These are phyloP conservation scores for Pythium dissimile DNA, from an alignment of 352 stramenopile genomes.

Conservation along the genomic window DNA sequence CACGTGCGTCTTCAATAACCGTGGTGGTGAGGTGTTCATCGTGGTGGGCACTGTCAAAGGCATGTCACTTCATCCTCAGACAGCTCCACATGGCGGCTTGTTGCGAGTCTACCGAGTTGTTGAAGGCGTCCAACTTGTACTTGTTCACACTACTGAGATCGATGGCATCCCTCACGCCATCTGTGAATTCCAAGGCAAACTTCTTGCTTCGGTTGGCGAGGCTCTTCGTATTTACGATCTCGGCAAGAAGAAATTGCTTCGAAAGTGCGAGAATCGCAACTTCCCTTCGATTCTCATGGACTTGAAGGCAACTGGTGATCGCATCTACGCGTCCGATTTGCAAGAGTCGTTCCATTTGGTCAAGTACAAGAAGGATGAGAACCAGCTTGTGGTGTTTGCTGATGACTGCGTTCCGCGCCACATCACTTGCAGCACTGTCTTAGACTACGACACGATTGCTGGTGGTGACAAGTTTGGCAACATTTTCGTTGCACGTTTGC, in stretches of 20 bases:
- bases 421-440: slow-evolving; percentile 78
- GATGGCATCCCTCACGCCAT: slow-evolving; percentile 96
- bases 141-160: slow-evolving; percentile 96
- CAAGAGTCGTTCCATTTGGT: slow-evolving; percentile 96
- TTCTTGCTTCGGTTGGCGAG: slow-evolving; percentile 96
- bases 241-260: slow-evolving; percentile 98
- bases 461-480: slow-evolving; percentile 99
- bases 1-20: slow-evolving; percentile 94
- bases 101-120: slow-evolving; percentile 95
- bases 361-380: slow-evolving; percentile 96
- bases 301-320: slow-evolving; percentile 92
- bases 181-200: slow-evolving; percentile 96
- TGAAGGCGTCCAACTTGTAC: slow-evolving; percentile 89
- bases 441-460: slow-evolving; percentile 99
- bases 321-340: slow-evolving; percentile 96
- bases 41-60: slow-evolving; percentile 95
- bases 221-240: slow-evolving; percentile 98
- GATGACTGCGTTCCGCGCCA: slow-evolving; percentile 91
- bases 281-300: slow-evolving; percentile 93
- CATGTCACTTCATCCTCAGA: slow-evolving; percentile 92
- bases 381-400: slow-evolving; percentile 95
- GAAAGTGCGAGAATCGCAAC: slow-evolving; percentile 97
- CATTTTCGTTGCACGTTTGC: slow-evolving; percentile 95
- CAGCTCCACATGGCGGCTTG: slow-evolving; percentile 56
- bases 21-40: slow-evolving; percentile 96